Evolutionary conservation across 495 filamentous ascomycete species (phyloP).

Genomic region (Aspergillus sclerotiicarbonarius): DNA sequence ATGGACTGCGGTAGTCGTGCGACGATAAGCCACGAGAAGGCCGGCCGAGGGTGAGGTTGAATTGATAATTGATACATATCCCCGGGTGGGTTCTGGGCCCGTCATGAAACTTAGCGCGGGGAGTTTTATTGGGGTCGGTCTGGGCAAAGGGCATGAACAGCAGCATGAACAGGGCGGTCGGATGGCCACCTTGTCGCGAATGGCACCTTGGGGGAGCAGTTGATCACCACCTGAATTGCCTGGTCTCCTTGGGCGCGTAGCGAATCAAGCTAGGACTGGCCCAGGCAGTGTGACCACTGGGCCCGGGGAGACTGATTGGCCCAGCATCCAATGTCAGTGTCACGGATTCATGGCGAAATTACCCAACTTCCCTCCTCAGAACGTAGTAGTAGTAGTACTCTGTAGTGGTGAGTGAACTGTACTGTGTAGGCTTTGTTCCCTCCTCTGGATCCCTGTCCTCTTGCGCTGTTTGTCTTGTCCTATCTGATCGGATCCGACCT

Average conservation of each 20-base stretch:
- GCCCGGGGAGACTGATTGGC: neutral
- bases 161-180: too few relatives aligned
- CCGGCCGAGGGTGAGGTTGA: neutral
- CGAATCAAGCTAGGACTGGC: neutral
- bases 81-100: conserved; percentile 8
- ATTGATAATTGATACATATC: neutral
- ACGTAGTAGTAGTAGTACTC: too few relatives aligned
- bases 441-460: neutral
- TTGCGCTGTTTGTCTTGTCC: neutral
- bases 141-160: neutral
- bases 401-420: too few relatives aligned
- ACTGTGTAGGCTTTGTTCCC: neutral
- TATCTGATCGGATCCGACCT: neutral
- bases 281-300: neutral
- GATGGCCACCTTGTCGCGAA: too few relatives aligned
- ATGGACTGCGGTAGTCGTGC: neutral
- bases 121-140: neutral
- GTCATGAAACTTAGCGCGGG: conserved; percentile 14
- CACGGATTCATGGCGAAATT: neutral
- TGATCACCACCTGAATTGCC: too few relatives aligned
- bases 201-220: too few relatives aligned
- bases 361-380: too few relatives aligned
- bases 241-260: neutral
- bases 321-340: neutral
- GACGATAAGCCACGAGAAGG: neutral